Evolutionary conservation across 2,329 filamentous ascomycete species (phyloP).

Genomic region (Blastomyces gilchristii): DNA sequence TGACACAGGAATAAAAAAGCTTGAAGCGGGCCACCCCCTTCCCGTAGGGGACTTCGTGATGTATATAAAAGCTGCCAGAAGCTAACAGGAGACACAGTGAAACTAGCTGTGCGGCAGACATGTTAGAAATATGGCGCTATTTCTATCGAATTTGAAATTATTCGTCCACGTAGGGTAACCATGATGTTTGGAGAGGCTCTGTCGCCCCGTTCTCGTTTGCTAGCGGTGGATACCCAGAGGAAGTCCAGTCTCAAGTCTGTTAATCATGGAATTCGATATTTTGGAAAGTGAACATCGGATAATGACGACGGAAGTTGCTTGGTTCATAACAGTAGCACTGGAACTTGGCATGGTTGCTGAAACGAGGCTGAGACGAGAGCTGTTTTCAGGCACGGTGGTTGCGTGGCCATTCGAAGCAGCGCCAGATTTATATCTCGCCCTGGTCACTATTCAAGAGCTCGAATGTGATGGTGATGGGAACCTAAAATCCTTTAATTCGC

Average conservation of each 20-base stretch:
- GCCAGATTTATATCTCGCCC: not conserved
- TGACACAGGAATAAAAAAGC: not conserved
- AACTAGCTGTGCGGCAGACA: not conserved
- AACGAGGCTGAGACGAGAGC: not conserved
- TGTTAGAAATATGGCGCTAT: not conserved
- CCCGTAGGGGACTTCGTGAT: too few relatives aligned
- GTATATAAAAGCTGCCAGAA: not conserved
- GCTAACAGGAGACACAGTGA: not conserved
- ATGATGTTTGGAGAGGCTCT: not conserved
- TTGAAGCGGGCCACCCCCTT: not conserved
- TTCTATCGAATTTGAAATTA: not conserved
- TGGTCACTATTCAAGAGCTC: not conserved
- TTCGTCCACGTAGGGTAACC: not conserved
- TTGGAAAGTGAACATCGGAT: not conserved
- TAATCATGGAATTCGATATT: not conserved
- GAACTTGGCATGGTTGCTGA: not conserved
- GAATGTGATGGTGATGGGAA: not conserved
- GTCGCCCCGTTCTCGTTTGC: not conserved
- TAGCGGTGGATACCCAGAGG: not conserved
- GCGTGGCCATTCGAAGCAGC: not conserved
- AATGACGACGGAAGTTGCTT: not conserved
- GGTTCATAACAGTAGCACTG: too few relatives aligned
- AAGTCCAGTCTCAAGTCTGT: not conserved
- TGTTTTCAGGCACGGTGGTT: not conserved
- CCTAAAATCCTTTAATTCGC: not conserved